These are phyloP conservation scores for Coemansia furcata DNA, from an alignment of 192 early-diverging fungal genomes.

Conservation along the genomic window DNA sequence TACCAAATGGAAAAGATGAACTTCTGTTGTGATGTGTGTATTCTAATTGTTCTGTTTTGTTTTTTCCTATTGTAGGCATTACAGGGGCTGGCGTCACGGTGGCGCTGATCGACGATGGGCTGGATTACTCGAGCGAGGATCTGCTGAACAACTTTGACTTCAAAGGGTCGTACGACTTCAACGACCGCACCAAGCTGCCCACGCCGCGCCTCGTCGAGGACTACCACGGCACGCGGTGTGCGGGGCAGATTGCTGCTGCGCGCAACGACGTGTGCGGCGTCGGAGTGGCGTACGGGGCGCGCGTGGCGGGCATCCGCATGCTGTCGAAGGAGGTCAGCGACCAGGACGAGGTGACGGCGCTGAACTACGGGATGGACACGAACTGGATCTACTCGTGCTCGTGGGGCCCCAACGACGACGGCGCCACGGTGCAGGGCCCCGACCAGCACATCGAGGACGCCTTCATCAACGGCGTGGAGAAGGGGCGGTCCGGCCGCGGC, in stretches of 20 bases:
- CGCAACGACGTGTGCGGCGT: conserved; percentile 91
- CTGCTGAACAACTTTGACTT: conserved; percentile 85
- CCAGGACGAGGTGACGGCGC: conserved; percentile 85
- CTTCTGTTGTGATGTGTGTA: background rate
- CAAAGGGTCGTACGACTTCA: conserved; percentile 93
- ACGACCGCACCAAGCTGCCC: conserved; percentile 73
- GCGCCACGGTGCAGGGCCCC: conserved; percentile 81
- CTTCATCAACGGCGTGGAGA: conserved; percentile 79
- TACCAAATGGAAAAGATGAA: background rate
- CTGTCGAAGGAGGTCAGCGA: conserved; percentile 88
- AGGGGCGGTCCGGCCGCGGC: conserved; percentile 82
- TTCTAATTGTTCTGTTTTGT: background rate
- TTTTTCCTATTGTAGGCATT: conserved; percentile 47
- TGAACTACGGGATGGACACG: conserved; percentile 84
- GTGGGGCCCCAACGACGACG: conserved; percentile 94
- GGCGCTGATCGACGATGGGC: conserved; percentile 92
- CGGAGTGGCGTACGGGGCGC: conserved; percentile 86
- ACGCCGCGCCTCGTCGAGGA: conserved; percentile 75
- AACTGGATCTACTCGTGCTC: conserved; percentile 96
- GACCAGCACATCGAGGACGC: conserved; percentile 76
- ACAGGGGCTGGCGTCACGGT: conserved; percentile 86
- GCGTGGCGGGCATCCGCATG: conserved; percentile 87
- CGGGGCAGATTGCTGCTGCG: conserved; percentile 94
- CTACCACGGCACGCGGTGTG: conserved; percentile 94
- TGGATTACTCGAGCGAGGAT: conserved; percentile 85